phyloP scores from a whole-genome alignment of 2,329 filamentous ascomycete genomes.

The Trichoderma citrinoviride region DNA sequence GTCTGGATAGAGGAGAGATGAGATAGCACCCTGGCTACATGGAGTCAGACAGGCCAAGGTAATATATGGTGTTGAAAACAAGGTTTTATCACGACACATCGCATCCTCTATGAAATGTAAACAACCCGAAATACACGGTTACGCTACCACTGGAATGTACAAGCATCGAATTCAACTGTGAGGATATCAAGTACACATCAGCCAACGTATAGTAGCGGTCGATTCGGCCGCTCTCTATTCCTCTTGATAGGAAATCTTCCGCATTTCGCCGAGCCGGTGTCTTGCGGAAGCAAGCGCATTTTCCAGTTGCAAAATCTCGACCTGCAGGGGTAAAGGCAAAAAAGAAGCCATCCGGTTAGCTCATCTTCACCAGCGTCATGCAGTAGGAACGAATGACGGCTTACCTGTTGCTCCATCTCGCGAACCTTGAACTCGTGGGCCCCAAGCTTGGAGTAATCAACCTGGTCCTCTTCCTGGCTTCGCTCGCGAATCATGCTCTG shows the following conservation, averaged over 20 bases:
- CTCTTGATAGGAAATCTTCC: conserved; percentile 92
- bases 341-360: neutral
- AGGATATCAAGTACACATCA: neutral
- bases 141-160: neutral
- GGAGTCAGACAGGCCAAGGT: neutral
- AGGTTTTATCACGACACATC: neutral
- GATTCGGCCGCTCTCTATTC: conserved; percentile 43
- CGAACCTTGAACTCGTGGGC: conserved; percentile 97
- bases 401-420: conserved; percentile 99
- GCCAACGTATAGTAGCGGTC: neutral
- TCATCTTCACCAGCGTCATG: neutral
- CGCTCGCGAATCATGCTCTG: conserved; percentile 91
- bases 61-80: neutral
- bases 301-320: conserved; percentile 95
- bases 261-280: conserved; percentile 89
- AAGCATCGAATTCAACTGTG: neutral
- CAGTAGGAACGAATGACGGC: conserved; percentile 22
- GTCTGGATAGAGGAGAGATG: conserved; percentile 24
- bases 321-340: conserved; percentile 49
- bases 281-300: conserved; percentile 78
- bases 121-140: neutral
- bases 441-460: conserved; percentile 86
- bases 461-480: conserved; percentile 73
- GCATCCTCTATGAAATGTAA: neutral
- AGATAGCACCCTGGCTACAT: neutral